A percentile compares a stretch with the other conserved stretches of the same genome.
Evolutionary conservation across 2,329 filamentous ascomycete genomes (phyloP).

Genomic region (Nemania diffusa): DNA sequence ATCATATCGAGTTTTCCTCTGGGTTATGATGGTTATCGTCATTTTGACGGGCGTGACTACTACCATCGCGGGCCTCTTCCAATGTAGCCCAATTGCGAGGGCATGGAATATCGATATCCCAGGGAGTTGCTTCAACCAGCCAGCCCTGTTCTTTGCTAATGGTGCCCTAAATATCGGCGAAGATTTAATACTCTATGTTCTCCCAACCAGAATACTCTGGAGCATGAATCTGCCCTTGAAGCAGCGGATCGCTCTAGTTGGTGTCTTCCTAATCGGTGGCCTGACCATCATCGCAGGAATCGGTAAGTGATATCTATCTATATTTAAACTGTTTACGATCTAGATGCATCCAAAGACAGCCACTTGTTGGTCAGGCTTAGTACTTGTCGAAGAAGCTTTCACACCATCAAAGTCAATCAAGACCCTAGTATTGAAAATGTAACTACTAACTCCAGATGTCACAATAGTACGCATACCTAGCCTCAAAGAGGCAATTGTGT

Average conservation of each 20-base stretch:
- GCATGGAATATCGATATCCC: slow-evolving; percentile 12
- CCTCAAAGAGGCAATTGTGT: slow-evolving; percentile 12
- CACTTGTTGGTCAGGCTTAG: neutral
- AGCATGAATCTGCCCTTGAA: slow-evolving; percentile 18
- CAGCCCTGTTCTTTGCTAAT: slow-evolving; percentile 20
- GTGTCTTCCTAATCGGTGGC: slow-evolving; percentile 16
- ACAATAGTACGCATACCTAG: slow-evolving; percentile 17
- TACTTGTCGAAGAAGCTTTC: neutral
- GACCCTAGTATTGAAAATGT: neutral
- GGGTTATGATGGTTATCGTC: slow-evolving; percentile 11
- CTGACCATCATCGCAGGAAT: slow-evolving; percentile 23
- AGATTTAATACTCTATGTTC: slow-evolving; percentile 16
- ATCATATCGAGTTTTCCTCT: slow-evolving; percentile 10
- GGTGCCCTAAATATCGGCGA: slow-evolving; percentile 9
- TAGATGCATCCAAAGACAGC: neutral
- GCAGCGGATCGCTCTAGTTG: slow-evolving; percentile 17
- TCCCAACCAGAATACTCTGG: slow-evolving; percentile 15
- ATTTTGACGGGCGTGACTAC: neutral
- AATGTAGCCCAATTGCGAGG: slow-evolving; percentile 12
- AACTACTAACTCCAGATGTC: neutral
- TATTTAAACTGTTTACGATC: neutral
- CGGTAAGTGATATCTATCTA: neutral
- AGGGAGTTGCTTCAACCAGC: slow-evolving; percentile 15
- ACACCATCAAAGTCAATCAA: neutral
- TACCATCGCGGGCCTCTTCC: slow-evolving; percentile 18